Evolutionary conservation across 768 basidiomycete species (phyloP).

Genomic region (Lentinus tigrinus): DNA sequence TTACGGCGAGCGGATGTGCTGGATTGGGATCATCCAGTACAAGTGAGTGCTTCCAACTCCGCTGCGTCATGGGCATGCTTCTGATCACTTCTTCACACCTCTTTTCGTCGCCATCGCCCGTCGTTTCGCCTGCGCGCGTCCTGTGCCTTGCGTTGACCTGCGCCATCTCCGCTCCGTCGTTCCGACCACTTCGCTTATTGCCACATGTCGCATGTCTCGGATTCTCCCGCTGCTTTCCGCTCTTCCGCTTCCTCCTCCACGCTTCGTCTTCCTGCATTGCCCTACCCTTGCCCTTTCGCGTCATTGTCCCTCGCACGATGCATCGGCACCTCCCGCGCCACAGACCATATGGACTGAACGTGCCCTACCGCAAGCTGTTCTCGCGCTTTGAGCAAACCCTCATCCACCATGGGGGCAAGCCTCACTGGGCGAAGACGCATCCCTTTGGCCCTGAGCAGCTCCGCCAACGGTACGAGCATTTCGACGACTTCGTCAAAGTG

Average conservation of each 20-base stretch:
- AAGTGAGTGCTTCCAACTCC: slow-evolving; percentile 55
- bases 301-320: background rate
- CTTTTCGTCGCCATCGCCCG: background rate
- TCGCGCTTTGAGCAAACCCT: slow-evolving; percentile 73
- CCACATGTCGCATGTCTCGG: background rate
- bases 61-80: background rate
- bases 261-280: background rate
- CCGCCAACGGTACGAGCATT: slow-evolving; percentile 72
- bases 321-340: background rate
- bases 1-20: slow-evolving; percentile 74
- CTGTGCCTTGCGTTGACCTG: background rate
- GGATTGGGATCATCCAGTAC: slow-evolving; percentile 98
- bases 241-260: background rate
- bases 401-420: slow-evolving; percentile 68
- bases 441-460: slow-evolving; percentile 62
- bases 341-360: slow-evolving; percentile 83
- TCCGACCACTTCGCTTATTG: background rate
- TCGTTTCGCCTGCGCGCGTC: too few relatives aligned
- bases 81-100: background rate
- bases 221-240: background rate
- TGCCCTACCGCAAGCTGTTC: slow-evolving; percentile 81
- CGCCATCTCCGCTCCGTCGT: background rate
- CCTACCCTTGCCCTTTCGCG: background rate
- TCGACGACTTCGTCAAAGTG: slow-evolving; percentile 72
- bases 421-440: slow-evolving; percentile 98